Evolutionary conservation across 1,284 basidiomycete genomes (phyloP), one percentile per base, ranked within the genome.

Genomic region (Fomitopsis schrenkii): DNA sequence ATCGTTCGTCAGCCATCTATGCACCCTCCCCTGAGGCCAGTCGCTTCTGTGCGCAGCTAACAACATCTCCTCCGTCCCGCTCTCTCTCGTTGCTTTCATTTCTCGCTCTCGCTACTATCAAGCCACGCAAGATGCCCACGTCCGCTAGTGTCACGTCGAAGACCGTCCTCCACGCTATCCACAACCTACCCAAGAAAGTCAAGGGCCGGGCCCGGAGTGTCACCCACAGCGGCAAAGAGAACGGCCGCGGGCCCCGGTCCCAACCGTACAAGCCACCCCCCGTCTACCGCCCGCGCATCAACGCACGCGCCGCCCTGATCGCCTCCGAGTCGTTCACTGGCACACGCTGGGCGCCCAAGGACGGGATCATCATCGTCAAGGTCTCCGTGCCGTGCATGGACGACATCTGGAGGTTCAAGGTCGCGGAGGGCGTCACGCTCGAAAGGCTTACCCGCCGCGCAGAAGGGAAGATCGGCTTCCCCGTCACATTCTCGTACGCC

Each of bases 381-480:
- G 74, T 79, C n/a, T 72, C 74, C 55, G 75, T 78, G 14, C 76
- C 77, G 19, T 70, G 71, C 41, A 76, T 71, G 36, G 73, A 75
- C 64, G 78, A 79, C 62, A 70, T 77, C 60, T 79, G 77, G 77
- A 74, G 68, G 67, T 65, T 79, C 54, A 71, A 71, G 44, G 75
- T 78, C 28, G 70, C 77, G 12, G 70, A 70, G 58, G 65, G 68
- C 55, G 65, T 73, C 58, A 60, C 61, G 54, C 71, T 79, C 38
- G 63, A 48, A 55, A 12, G 61, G 63, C 53, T 78, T 79, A 48
- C 61, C 70, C 69, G 7, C 67, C 70, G 38, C 71, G 61, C 59
- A 76, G 65, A 67, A 40, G 64, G 60, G 28, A 79, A 79, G 66
- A 65, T 79, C 30, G 77, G 74, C 6, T 76, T 77, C 60, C 59